A percentile compares a stretch with the other conserved stretches of the same genome.
Conservation (phyloP, 139 green algal species). For the Dunaliella sp. region DNA sequence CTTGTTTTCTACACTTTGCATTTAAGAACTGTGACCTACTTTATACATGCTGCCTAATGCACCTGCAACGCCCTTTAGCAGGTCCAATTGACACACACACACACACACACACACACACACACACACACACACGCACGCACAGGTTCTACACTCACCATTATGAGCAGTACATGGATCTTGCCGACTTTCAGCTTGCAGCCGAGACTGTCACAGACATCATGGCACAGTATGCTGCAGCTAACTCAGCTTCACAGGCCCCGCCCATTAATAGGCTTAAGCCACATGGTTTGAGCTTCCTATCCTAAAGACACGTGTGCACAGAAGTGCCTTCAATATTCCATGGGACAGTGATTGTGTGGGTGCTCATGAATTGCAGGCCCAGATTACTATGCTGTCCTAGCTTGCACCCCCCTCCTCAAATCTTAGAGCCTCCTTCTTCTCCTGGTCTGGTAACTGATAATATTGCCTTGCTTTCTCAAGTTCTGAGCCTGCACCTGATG, state of each 20-base stretch:
- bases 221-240: constrained; percentile 32
- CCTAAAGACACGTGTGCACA: neutral
- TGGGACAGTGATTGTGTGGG: neutral
- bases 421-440: neutral
- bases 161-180: constrained; percentile 67
- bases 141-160: constrained; percentile 76
- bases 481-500: neutral
- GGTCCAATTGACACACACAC: too few species aligned
- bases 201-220: constrained; percentile 38
- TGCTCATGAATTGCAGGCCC: neutral
- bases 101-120: too few species aligned
- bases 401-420: neutral
- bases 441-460: neutral
- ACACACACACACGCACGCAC: too few species aligned
- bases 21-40: too few species aligned
- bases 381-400: neutral
- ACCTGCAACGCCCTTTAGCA: too few species aligned
- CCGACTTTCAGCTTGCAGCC: constrained; percentile 46
- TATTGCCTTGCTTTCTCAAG: neutral
- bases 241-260: neutral
- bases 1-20: too few species aligned
- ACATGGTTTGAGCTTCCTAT: neutral
- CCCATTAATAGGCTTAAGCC: neutral
- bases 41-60: too few species aligned
- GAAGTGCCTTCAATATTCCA: neutral